These are phyloP conservation scores for Heliosperma pusillum DNA, from an alignment of 148 eudicot species.

Conservation along the genomic window DNA sequence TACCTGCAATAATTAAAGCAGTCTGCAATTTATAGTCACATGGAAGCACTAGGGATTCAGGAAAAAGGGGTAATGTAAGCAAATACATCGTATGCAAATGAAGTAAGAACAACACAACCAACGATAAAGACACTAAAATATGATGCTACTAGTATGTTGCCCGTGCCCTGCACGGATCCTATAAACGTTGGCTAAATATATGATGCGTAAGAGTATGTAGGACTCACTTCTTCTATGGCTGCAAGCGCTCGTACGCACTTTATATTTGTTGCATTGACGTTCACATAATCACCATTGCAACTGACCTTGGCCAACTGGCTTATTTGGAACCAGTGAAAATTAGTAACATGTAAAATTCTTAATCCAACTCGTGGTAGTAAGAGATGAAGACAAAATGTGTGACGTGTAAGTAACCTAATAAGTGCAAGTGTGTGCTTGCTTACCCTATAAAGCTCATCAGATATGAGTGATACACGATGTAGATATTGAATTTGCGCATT, in stretches of 20 bases:
- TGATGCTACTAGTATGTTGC: not conserved
- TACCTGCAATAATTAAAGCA: not conserved
- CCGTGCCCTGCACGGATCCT: no score
- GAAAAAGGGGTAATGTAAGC: not conserved
- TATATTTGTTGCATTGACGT: not conserved
- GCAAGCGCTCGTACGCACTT: conserved; percentile 7
- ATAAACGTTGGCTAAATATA: no score
- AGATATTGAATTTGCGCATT: not conserved
- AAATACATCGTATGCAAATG: not conserved
- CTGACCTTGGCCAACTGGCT: conserved; percentile 7
- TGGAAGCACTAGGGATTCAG: not conserved
- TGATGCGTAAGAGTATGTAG: no score
- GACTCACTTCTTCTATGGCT: conserved; percentile 7
- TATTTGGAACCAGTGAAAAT: not conserved
- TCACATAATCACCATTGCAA: conserved; percentile 4
- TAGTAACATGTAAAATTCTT: not conserved
- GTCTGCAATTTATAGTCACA: not conserved
- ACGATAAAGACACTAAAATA: not conserved
- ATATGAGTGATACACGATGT: not conserved
- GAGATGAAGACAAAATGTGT: not conserved
- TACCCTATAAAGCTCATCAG: conserved; percentile 15
- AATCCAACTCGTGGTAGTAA: not conserved
- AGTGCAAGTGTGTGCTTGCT: not conserved
- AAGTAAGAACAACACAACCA: not conserved
- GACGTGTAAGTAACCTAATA: not conserved